These are phyloP conservation scores for Posidonia oceanica DNA, from an alignment of 116 monocot species.

Conservation along the genomic window DNA sequence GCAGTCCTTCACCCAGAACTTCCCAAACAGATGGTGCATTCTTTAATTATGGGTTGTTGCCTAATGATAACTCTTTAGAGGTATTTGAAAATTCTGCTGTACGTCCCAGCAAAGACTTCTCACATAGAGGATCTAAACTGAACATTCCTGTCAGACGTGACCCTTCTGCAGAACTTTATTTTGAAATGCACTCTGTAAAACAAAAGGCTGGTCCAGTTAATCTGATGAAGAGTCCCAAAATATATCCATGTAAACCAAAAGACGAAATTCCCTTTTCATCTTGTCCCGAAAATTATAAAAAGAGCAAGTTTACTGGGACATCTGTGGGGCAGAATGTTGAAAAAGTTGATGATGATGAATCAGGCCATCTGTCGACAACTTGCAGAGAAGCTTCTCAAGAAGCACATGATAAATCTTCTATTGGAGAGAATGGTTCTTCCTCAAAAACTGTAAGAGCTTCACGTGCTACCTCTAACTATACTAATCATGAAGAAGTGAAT, in stretches of 20 bases:
- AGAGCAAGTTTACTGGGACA: neutral
- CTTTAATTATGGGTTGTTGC: neutral
- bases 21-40: neutral
- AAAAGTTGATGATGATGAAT: conserved; percentile 6
- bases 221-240: neutral
- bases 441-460: conserved; percentile 1
- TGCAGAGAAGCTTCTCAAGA: conserved; percentile 1
- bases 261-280: conserved; percentile 1
- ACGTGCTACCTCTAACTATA: neutral
- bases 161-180: neutral
- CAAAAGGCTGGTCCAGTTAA: conserved; percentile 4
- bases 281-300: neutral
- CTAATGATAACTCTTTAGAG: conserved; percentile 3
- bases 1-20: conserved; percentile 3
- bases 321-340: neutral
- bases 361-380: neutral
- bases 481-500: neutral
- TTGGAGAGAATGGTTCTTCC: conserved; percentile 7
- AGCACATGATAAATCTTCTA: conserved; percentile 3
- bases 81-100: neutral
- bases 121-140: neutral
- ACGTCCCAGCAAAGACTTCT: neutral
- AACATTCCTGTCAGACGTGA: neutral
- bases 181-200: neutral
- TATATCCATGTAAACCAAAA: conserved; percentile 1